Percentiles rank a stretch among this genome's conserved stretches.
Conservation (phyloP, 768 basidiomycete genomes). For the Tricholoma sp. region DNA sequence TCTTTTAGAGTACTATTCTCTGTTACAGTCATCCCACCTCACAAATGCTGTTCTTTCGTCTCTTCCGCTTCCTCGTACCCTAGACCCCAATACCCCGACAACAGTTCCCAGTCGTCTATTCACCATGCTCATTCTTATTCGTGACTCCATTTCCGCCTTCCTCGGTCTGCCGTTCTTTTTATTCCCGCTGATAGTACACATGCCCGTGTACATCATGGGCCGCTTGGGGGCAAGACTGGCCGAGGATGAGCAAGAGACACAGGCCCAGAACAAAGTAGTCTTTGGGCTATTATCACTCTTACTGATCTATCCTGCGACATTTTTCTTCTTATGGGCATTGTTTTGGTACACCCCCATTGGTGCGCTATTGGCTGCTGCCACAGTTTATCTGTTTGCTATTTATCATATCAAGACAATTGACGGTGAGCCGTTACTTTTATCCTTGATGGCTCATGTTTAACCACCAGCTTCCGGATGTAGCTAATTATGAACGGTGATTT, state of each 20-base stretch:
- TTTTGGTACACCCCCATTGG: constrained; percentile 74
- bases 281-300: constrained; percentile 75
- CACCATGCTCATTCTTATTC: constrained; percentile 72
- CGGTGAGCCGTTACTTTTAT: constrained; percentile 43
- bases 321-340: constrained; percentile 82
- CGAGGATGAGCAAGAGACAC: constrained; percentile 87
- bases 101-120: constrained; percentile 79
- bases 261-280: constrained; percentile 95
- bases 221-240: constrained; percentile 68
- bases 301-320: constrained; percentile 75
- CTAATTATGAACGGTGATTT: constrained; percentile 73
- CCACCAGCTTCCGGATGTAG: constrained; percentile 29
- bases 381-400: constrained; percentile 72
- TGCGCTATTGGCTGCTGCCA: constrained; percentile 59
- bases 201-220: constrained; percentile 83
- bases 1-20: constrained; percentile 84
- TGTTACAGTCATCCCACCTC: constrained; percentile 74
- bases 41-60: constrained; percentile 82
- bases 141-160: constrained; percentile 67
- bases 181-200: constrained; percentile 76
- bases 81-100: constrained; percentile 74
- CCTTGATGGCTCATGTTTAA: constrained; percentile 8
- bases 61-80: constrained; percentile 75
- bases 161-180: constrained; percentile 85
- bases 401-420: constrained; percentile 88